A percentile compares a stretch with the other conserved stretches of the same genome.
Evolutionary conservation across 768 basidiomycete genomes (phyloP).

Genomic region (Strobilomyces echinocephalus): DNA sequence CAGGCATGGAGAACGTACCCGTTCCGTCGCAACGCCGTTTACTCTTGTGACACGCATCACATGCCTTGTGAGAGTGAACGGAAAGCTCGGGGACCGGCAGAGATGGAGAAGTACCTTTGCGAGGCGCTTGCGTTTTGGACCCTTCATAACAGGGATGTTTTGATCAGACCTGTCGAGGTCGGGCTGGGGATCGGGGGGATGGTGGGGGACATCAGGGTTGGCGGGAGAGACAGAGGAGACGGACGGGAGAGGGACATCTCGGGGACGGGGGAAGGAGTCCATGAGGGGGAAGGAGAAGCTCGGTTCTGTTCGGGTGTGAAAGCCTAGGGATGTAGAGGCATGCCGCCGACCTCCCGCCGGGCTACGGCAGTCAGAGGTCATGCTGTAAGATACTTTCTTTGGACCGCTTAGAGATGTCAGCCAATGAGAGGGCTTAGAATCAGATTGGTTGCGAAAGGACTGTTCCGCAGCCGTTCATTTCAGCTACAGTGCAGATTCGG

Average conservation of each 20-base stretch:
- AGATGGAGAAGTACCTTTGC: conserved; percentile 38
- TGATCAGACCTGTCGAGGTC: conserved; percentile 30
- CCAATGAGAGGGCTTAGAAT: no score
- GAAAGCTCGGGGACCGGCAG: background rate
- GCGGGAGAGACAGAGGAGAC: conserved; percentile 22
- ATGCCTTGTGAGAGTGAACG: conserved; percentile 42
- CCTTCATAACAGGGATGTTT: conserved; percentile 44
- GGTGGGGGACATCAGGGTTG: background rate
- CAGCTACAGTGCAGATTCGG: background rate
- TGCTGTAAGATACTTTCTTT: no score
- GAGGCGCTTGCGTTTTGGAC: conserved; percentile 50
- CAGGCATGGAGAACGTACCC: conserved; percentile 39
- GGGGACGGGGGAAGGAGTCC: conserved; percentile 34
- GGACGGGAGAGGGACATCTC: conserved; percentile 13
- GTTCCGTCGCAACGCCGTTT: conserved; percentile 83
- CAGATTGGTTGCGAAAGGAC: no score
- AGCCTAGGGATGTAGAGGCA: background rate
- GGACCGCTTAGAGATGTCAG: no score
- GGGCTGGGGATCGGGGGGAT: conserved; percentile 14
- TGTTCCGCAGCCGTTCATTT: no score
- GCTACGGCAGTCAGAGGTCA: no score
- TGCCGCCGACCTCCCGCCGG: no score
- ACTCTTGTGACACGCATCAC: conserved; percentile 81
- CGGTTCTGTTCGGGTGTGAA: conserved; percentile 1
- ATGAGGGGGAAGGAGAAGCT: conserved; percentile 20